Base-by-base conservation (phyloP, 106 monocot genomes). In the Gastrodia elata region DNA sequence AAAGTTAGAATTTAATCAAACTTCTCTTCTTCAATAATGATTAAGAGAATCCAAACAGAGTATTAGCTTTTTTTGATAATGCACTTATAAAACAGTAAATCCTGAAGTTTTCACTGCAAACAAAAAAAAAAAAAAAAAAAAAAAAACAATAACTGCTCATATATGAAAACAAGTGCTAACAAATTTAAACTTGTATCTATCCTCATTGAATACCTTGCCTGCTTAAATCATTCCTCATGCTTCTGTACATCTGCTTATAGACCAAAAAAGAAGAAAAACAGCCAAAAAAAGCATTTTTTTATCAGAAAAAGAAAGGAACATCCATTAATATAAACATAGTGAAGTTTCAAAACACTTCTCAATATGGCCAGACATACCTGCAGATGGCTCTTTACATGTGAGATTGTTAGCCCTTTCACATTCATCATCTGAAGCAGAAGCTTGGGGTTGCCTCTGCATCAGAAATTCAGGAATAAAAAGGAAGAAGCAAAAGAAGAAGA, bases 351-450 rank as follows among this genome's bases (percentile, higher is more conserved):
- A 28, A 49, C 9, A n/a, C 11, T 25, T 25, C 8, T 0, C 10
- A 9, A 20, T 30, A 10, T 28, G 28, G 20, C 59, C 49, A 30
- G 28, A 56, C 5, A 39, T 11, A 95, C 95, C 92, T 96, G 95
- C 40, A 96, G 95, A 76, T 96, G 95, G 75, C 95, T 96, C 77
- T 96, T 96, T 64, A 96, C 92, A 84, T 96, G 95, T 68, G 95
- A 87, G 72, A 92, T 96, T 32, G 87, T 92, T 27, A 96, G 83
- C 15, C 89, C 95, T 86, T 75, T 86, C 14, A 89, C 89, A 76
- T 86, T 86, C 95, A 96, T 96, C 38, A 92, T 59, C 80, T 96
- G 95, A 71, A 96, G 87, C 70, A 96, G 84, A 26, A 89, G 85
- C 82, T 96, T 96, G 2, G 95, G 95, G 95, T 96, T 26, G 95